These are phyloP conservation scores for Murraya koenigii DNA, from an alignment of 345 rosid genomes.

Conservation along the genomic window DNA sequence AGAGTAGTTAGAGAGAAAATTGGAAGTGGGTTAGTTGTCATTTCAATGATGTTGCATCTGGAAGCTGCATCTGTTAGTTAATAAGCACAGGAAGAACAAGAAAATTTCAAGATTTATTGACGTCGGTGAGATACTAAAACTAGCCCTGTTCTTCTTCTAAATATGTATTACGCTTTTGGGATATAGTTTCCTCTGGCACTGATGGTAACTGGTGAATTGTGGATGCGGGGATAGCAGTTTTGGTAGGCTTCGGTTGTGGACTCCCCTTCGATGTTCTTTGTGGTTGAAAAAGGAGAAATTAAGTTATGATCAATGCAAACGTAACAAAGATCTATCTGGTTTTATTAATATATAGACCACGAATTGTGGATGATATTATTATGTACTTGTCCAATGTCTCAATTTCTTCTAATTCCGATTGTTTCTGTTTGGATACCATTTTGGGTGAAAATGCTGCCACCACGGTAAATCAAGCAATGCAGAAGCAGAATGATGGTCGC, in stretches of 20 bases:
- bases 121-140: constrained; percentile 35
- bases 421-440: too few relatives aligned
- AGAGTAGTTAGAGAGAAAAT: constrained; percentile 73
- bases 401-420: too few relatives aligned
- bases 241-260: constrained; percentile 52
- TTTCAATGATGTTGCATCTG: constrained; percentile 68
- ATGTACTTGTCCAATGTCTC: too few relatives aligned
- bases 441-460: background rate
- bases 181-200: background rate
- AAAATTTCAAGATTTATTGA: constrained; percentile 22
- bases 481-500: background rate
- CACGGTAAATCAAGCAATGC: too few relatives aligned
- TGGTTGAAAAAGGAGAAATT: constrained; percentile 39
- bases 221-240: constrained; percentile 48
- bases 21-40: constrained; percentile 66
- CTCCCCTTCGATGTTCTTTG: constrained; percentile 60
- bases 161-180: background rate
- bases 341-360: too few relatives aligned
- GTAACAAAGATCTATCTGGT: too few relatives aligned
- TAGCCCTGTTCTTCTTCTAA: too few relatives aligned
- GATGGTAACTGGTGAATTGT: background rate
- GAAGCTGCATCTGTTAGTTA: constrained; percentile 23
- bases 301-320: constrained; percentile 29
- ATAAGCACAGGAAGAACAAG: constrained; percentile 10
- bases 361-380: too few relatives aligned